Evolutionary conservation across 2,329 filamentous ascomycete species (phyloP).

Genomic region (Geosmithia flava): DNA sequence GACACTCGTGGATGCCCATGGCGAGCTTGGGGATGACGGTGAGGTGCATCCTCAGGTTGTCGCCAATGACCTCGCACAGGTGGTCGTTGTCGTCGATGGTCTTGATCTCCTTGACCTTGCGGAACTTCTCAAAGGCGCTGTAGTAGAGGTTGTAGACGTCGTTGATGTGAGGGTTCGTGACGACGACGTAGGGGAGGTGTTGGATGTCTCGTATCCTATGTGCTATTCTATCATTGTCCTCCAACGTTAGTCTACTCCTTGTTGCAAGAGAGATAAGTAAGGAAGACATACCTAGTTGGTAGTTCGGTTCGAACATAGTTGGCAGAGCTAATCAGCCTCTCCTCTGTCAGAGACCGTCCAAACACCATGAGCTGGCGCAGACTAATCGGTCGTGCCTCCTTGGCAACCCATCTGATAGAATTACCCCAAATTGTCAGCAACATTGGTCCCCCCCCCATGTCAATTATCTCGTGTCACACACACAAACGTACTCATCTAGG

Average conservation of each 20-base stretch:
- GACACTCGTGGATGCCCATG: constrained; percentile 88
- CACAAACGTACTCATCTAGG: constrained; percentile 45
- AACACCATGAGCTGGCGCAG: constrained; percentile 95
- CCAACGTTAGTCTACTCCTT: not conserved
- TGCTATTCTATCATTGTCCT: constrained; percentile 50
- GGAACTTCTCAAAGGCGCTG: constrained; percentile 84
- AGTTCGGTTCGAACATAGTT: constrained; percentile 97
- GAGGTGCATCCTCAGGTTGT: constrained; percentile 76
- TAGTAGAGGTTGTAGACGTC: constrained; percentile 97
- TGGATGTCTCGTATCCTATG: constrained; percentile 97
- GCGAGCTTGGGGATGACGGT: constrained; percentile 89
- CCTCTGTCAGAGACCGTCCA: constrained; percentile 82
- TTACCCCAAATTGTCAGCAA: not conserved
- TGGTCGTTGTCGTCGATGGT: constrained; percentile 80
- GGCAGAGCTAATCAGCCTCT: constrained; percentile 79
- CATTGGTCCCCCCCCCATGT: not conserved
- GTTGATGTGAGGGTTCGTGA: constrained; percentile 88
- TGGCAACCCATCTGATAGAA: constrained; percentile 68
- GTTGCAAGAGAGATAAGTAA: not conserved
- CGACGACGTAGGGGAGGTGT: constrained; percentile 85
- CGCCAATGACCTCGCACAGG: constrained; percentile 69
- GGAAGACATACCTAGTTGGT: constrained; percentile 53
- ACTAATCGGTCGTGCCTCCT: constrained; percentile 89
- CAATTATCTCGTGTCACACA: not conserved
- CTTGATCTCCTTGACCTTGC: constrained; percentile 72